phyloP scores from a whole-genome alignment of 164 flowering plant genomes.

The Vitis rupestris region DNA sequence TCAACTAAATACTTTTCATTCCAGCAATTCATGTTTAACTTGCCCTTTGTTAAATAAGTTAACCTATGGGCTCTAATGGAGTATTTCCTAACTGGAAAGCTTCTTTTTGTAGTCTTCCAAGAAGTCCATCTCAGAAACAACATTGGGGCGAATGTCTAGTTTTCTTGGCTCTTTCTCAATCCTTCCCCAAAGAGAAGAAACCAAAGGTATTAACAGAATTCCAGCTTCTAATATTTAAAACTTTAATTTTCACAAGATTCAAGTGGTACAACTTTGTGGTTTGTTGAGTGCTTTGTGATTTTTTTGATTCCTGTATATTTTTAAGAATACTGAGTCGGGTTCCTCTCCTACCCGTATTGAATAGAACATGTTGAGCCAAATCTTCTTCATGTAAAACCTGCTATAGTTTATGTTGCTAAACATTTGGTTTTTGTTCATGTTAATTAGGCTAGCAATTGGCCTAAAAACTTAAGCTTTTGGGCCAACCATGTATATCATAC shows the following conservation, averaged over 20 bases:
- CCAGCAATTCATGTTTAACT: background rate
- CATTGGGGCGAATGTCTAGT: conserved; percentile 37
- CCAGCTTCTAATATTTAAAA: background rate
- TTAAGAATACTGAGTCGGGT: no score
- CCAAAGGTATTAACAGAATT: conserved; percentile 24
- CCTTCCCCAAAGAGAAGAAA: conserved; percentile 31
- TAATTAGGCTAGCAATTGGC: no score
- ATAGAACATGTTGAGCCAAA: no score
- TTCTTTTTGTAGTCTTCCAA: conserved; percentile 30
- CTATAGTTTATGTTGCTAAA: no score
- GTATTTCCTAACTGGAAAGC: conserved; percentile 1
- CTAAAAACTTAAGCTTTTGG: no score
- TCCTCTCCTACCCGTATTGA: no score
- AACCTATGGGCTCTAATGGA: background rate
- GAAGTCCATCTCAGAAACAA: conserved; percentile 41
- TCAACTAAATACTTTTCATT: background rate
- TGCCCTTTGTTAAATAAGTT: background rate
- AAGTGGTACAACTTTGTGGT: background rate
- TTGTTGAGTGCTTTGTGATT: background rate
- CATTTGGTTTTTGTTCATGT: no score
- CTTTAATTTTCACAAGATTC: background rate
- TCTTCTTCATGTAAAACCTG: no score
- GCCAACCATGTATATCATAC: no score
- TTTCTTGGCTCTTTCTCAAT: conserved; percentile 41
- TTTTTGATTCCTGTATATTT: background rate